Evolutionary conservation across 441 rosid species (phyloP).

Genomic region (Adansonia grandidieri): DNA sequence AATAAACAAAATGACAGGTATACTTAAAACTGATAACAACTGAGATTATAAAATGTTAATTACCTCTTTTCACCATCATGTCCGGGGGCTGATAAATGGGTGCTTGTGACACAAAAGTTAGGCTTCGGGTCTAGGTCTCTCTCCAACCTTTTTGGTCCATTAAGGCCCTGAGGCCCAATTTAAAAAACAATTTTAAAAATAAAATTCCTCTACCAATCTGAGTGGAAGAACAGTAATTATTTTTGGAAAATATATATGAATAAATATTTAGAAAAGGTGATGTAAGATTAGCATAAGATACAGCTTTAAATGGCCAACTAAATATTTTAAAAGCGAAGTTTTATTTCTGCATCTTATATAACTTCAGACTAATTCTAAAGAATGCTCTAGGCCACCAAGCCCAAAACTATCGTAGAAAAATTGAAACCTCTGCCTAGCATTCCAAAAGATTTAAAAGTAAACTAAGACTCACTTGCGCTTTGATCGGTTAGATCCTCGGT

Average conservation of each 20-base stretch:
- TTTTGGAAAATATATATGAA: background rate
- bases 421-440: background rate
- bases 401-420: background rate
- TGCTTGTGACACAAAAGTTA: too few species aligned
- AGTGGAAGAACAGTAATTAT: background rate
- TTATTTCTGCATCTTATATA: background rate
- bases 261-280: background rate
- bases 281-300: background rate
- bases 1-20: too few species aligned
- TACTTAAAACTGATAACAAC: too few species aligned
- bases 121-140: background rate
- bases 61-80: too few species aligned
- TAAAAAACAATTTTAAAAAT: too few species aligned
- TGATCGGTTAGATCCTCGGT: constrained; percentile 16
- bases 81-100: too few species aligned
- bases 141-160: background rate
- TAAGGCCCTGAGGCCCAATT: background rate
- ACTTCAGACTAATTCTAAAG: background rate
- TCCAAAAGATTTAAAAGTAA: background rate
- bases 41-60: too few species aligned
- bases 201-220: too few species aligned
- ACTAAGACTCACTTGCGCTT: background rate
- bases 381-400: background rate
- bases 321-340: background rate
- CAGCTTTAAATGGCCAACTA: background rate